Base-by-base conservation (phyloP, 2,329 filamentous ascomycete genomes). In the Fusarium fracticaudum region DNA sequence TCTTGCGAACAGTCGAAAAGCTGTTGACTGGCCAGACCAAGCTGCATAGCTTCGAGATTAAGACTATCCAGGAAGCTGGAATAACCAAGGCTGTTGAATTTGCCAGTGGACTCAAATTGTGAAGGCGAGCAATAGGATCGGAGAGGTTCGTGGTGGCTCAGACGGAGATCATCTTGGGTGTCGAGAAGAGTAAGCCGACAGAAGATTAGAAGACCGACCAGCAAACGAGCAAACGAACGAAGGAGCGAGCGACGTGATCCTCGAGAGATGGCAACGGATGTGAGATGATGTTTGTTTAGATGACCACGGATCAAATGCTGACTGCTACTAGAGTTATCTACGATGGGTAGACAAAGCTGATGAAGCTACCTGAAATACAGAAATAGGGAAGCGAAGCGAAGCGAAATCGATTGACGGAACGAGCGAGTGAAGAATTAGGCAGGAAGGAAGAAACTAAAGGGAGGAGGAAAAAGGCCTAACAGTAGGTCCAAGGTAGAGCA, bases 31-130 rank as follows among this genome's bases (percentile, higher is more conserved):
- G 69, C 68, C 62, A 69, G 70, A 73, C 73, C 74, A 71, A 63
- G 66, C 71, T 60, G 77, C 77, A 79, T 79, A 69, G 69, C 72
- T 72, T 64, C 70, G 68, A 67, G 48, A 22, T 61, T n/a, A 58
- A 37, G 37, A 37, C 67, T 66, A 53, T 60, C 60, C 51, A 64
- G 45, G 44, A 63, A 55, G 41, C 40, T 35, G 53, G 64, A 66
- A 60, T 64, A 60, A 51, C 55, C 61, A 59, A 71, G 47, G 50
- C 35, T 41, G 35, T 38, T 71, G 59, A 47, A 37, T 53, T 64
- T 60, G 58, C 64, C 58, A 37, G 59, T 47, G 40, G 29, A 40
- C 57, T 61, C 38, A 72, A 61, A 55, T 47, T 67, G 45, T 43
- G 61, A 61, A 62, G 62, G 57, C 47, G 60, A 61, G 55, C 38